Evolutionary conservation across 306 rosid genomes (phyloP).

Genomic region (Gillenia trifoliata): DNA sequence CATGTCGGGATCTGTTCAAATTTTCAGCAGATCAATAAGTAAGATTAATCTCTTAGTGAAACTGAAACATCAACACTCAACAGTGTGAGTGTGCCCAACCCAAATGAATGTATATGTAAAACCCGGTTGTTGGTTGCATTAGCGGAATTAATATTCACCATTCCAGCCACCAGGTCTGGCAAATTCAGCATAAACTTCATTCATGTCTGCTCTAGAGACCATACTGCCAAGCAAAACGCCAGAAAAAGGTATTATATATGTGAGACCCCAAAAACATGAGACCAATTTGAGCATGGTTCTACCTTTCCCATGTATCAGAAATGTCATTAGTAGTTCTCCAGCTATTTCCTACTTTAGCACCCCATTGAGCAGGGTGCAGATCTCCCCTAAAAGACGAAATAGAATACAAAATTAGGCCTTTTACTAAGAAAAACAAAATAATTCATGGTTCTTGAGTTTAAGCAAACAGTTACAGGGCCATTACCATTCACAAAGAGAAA

Average conservation of each 20-base stretch:
- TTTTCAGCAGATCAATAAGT: neutral
- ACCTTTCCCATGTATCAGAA: conserved; percentile 82
- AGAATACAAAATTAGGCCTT: neutral
- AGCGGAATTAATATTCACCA: conserved; percentile 38
- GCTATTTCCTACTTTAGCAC: conserved; percentile 78
- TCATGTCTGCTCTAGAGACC: conserved; percentile 75
- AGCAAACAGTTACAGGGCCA: neutral
- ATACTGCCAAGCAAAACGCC: conserved; percentile 48
- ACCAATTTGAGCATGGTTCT: conserved; percentile 1
- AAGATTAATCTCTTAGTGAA: neutral
- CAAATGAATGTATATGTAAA: neutral
- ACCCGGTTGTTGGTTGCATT: neutral
- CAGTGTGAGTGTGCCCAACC: neutral
- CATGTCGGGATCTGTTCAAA: conserved; percentile 89
- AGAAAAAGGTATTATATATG: neutral
- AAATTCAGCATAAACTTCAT: conserved; percentile 67
- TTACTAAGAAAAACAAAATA: neutral
- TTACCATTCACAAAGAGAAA: conserved; percentile 95
- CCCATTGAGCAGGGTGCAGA: conserved; percentile 94
- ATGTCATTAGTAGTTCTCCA: conserved; percentile 97
- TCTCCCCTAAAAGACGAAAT: conserved; percentile 61
- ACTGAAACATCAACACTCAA: neutral
- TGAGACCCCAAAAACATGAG: neutral
- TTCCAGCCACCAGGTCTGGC: conserved; percentile 99
- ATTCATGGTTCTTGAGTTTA: neutral